phyloP scores from a whole-genome alignment of 805 yeast species.

The Lachancea fermentati region DNA sequence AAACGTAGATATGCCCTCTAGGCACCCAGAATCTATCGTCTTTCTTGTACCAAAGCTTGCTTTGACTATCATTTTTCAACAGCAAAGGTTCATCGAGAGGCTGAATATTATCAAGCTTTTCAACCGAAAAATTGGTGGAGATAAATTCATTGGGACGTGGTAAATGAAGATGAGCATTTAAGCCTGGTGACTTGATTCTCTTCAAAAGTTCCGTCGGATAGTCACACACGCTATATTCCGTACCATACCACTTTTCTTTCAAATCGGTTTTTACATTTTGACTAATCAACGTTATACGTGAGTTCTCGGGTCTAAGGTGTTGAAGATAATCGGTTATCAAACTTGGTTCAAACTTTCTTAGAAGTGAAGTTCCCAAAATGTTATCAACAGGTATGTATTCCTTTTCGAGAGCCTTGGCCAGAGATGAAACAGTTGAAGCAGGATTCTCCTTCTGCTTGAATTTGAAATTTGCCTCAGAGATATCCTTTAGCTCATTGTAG shows the following conservation, averaged over 20 bases:
- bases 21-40: slow-evolving; percentile 90
- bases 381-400: slow-evolving; percentile 55
- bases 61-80: slow-evolving; percentile 43
- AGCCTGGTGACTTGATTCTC: slow-evolving; percentile 30
- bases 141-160: slow-evolving; percentile 78
- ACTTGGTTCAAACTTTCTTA: slow-evolving; percentile 53
- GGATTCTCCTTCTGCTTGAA: slow-evolving; percentile 76
- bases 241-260: slow-evolving; percentile 86
- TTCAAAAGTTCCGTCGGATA: slow-evolving; percentile 38
- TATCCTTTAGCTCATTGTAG: slow-evolving; percentile 66
- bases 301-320: slow-evolving; percentile 51
- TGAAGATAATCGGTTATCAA: slow-evolving; percentile 45
- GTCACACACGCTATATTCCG: slow-evolving; percentile 55
- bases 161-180: slow-evolving; percentile 41
- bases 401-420: slow-evolving; percentile 59
- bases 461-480: slow-evolving; percentile 64
- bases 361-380: slow-evolving; percentile 51
- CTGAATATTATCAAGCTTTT: slow-evolving; percentile 33
- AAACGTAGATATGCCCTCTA: slow-evolving; percentile 64
- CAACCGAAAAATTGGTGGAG: slow-evolving; percentile 70
- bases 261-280: slow-evolving; percentile 46
- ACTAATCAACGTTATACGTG: slow-evolving; percentile 51
- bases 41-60: slow-evolving; percentile 78
- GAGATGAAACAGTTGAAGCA: slow-evolving; percentile 61
- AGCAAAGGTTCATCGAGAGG: slow-evolving; percentile 56